Evolutionary conservation across 2,329 filamentous ascomycete genomes (phyloP).

Genomic region (Trichoderma sp.): DNA sequence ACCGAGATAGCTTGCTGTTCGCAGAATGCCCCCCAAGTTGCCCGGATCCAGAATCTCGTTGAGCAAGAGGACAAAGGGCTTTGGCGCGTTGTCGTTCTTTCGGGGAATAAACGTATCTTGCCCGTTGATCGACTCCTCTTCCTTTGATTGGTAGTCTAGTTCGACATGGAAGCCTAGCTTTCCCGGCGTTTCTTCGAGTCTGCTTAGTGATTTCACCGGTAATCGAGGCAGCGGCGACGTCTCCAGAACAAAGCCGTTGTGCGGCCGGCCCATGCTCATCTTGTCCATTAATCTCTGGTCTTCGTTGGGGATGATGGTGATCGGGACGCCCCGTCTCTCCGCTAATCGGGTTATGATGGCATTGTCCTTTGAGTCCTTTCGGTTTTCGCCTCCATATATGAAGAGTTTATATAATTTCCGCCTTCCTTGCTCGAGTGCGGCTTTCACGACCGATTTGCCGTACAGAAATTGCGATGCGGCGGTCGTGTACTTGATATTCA

Average conservation of each 20-base stretch:
- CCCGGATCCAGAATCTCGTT: constrained; percentile 82
- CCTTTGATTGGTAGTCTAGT: constrained; percentile 68
- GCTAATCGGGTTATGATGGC: constrained; percentile 50
- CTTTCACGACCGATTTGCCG: constrained; percentile 76
- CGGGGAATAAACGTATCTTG: constrained; percentile 51
- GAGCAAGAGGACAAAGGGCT: constrained; percentile 72
- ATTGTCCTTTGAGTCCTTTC: constrained; percentile 52
- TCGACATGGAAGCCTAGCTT: constrained; percentile 58
- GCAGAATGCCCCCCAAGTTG: constrained; percentile 86
- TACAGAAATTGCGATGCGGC: constrained; percentile 92
- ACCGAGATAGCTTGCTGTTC: constrained; percentile 88
- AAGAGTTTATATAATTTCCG: constrained; percentile 86
- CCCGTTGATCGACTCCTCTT: constrained; percentile 76
- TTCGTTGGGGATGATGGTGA: constrained; percentile 60
- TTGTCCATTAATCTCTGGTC: constrained; percentile 75
- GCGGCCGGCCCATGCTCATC: constrained; percentile 78
- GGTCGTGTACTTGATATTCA: constrained; percentile 64
- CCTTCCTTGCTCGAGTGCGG: constrained; percentile 66
- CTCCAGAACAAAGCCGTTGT: constrained; percentile 89
- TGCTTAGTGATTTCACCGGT: constrained; percentile 62
- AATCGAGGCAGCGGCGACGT: constrained; percentile 77
- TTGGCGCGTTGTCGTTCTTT: constrained; percentile 41
- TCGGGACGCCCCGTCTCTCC: constrained; percentile 50
- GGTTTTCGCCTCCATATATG: constrained; percentile 63
- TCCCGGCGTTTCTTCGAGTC: constrained; percentile 47